Evolutionary conservation across 1,139 yeast species (phyloP).

Genomic region (Yamadazyma sp.): DNA sequence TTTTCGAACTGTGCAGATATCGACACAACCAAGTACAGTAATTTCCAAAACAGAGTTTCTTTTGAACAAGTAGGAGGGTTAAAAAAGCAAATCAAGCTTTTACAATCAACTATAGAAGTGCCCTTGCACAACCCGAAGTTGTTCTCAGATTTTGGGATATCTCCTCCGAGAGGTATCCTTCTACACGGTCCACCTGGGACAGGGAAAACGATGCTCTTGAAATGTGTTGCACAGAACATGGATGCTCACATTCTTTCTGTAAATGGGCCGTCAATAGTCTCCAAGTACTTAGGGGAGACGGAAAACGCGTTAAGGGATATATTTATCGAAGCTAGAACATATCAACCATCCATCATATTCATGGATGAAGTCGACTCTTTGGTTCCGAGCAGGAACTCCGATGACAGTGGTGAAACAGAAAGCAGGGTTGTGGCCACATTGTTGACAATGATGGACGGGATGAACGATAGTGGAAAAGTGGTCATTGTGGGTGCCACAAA

Average conservation of each 20-base stretch:
- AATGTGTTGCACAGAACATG: constrained; percentile 72
- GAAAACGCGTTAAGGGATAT: constrained; percentile 80
- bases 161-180: constrained; percentile 87
- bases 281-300: constrained; percentile 91
- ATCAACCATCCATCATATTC: constrained; percentile 82
- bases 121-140: constrained; percentile 79
- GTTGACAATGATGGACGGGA: constrained; percentile 85
- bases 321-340: constrained; percentile 79
- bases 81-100: constrained; percentile 54
- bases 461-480: constrained; percentile 67
- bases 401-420: constrained; percentile 88
- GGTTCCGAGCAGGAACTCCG: constrained; percentile 78
- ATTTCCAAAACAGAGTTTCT: constrained; percentile 39
- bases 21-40: constrained; percentile 30
- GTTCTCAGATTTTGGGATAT: constrained; percentile 81
- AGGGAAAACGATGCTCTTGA: constrained; percentile 87
- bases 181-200: constrained; percentile 98
- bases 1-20: constrained; percentile 14
- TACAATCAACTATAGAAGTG: constrained; percentile 70
- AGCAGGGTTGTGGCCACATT: constrained; percentile 87
- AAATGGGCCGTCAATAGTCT: constrained; percentile 89
- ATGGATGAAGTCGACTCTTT: constrained; percentile 93
- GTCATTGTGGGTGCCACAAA: constrained; percentile 84
- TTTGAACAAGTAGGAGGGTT: constrained; percentile 79
- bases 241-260: constrained; percentile 82